These are phyloP conservation scores for Ceratobasidium sp. DNA, from an alignment of 1,284 basidiomycete species.

Conservation along the genomic window DNA sequence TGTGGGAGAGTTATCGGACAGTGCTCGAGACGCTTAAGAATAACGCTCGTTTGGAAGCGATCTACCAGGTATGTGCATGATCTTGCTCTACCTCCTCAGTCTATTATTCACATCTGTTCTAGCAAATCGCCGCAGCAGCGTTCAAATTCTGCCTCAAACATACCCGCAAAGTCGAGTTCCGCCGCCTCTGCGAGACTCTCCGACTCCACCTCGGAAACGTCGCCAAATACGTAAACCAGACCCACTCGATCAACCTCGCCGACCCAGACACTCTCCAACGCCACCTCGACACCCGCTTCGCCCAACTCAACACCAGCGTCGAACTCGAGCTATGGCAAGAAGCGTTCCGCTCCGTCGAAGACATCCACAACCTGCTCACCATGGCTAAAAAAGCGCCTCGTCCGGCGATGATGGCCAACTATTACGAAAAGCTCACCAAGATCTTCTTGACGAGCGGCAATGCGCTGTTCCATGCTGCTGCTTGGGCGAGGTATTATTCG, in stretches of 20 bases:
- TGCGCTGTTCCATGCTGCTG: conserved; percentile 95
- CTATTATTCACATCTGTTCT: conserved; percentile 44
- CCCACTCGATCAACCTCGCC: conserved; percentile 96
- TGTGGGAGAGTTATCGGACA: conserved; percentile 98
- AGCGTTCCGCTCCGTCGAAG: conserved; percentile 98
- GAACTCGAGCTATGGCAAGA: conserved; percentile 99
- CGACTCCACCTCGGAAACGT: conserved; percentile 96
- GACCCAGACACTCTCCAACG: conserved; percentile 97
- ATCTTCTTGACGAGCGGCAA: conserved; percentile 97
- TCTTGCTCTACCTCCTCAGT: conserved; percentile 40
- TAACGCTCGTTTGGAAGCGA: conserved; percentile 91
- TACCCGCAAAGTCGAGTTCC: conserved; percentile 96
- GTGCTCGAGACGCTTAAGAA: conserved; percentile 97
- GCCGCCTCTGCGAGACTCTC: conserved; percentile 95
- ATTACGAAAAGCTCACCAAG: conserved; percentile 97
- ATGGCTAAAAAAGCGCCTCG: conserved; percentile 93
- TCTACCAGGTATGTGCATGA: conserved; percentile 85
- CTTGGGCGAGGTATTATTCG: conserved; percentile 90
- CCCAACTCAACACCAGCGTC: conserved; percentile 97
- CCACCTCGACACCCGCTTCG: conserved; percentile 97
- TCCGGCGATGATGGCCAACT: conserved; percentile 98
- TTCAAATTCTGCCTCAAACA: conserved; percentile 97
- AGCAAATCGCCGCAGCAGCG: conserved; percentile 97
- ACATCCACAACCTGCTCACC: conserved; percentile 95
- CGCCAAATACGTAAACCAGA: conserved; percentile 95